Percentiles rank a stretch among this genome's conserved stretches.
phyloP scores from a whole-genome alignment of 441 rosid genomes.

The Breynia disticha region DNA sequence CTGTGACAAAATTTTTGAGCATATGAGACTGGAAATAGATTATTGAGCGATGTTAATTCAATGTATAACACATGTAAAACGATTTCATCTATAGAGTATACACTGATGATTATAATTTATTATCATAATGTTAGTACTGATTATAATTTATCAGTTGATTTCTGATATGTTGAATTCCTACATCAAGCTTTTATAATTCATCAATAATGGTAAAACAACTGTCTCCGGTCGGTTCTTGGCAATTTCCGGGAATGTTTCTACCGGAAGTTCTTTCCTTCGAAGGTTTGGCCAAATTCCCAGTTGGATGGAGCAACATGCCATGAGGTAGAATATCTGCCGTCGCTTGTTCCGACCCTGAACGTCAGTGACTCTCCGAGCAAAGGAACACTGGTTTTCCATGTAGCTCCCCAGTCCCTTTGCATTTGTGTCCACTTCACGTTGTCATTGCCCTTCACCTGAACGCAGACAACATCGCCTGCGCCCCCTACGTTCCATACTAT shows the following conservation, averaged over 20 bases:
- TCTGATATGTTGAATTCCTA: too few species aligned
- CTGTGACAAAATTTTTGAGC: too few species aligned
- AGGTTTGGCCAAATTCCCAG: conserved; percentile 46
- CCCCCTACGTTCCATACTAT: conserved; percentile 39
- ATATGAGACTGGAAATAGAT: too few species aligned
- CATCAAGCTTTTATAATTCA: too few species aligned
- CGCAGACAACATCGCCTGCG: conserved; percentile 33
- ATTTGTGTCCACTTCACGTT: conserved; percentile 33
- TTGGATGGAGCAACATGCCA: conserved; percentile 29
- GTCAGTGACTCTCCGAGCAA: conserved; percentile 31
- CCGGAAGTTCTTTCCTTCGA: conserved; percentile 41
- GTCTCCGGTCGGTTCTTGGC: too few species aligned
- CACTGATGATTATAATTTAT: too few species aligned
- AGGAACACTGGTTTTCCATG: conserved; percentile 30
- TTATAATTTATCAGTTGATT: too few species aligned
- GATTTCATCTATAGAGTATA: too few species aligned
- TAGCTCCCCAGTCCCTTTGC: conserved; percentile 40
- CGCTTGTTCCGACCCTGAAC: conserved; percentile 36
- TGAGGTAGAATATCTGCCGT: conserved; percentile 30
- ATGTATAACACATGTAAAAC: too few species aligned
- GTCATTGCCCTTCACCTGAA: conserved; percentile 33
- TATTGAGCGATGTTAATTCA: too few species aligned
- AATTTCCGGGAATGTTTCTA: not conserved
- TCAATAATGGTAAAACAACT: too few species aligned
- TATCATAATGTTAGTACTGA: too few species aligned